Base-by-base conservation (phyloP, 2,329 filamentous ascomycete species). In the Hymenoscyphus occultus region DNA sequence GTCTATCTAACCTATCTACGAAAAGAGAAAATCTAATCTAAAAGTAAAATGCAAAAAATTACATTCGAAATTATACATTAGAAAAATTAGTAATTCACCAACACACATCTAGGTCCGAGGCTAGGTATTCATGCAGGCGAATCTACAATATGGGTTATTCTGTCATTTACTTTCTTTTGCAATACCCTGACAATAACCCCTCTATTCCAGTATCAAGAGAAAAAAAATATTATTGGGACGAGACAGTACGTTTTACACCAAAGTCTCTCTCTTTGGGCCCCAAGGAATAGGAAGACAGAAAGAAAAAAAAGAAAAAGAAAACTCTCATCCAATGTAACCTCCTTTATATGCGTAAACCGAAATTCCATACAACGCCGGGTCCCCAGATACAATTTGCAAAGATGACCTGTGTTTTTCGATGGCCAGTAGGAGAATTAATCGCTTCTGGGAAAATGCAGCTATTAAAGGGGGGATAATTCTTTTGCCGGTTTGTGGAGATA, bases 401-500 rank as follows among this genome's bases (percentile, higher is more conserved):
- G 5, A 32, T 39, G 31, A 28, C 56, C 32, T 39, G 56, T 32
- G 22, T 22, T 48, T 42, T 60, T 48, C 14, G 39, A 10, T 60
- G 59, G 59, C 59, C 40, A 22, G 35, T 32, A n/a, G 28, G 19
- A 31, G n/a, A 9, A 3, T 31, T 14, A 31, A 32, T 48, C 40
- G 59, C 59, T 45, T 60, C 59, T 60, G 59, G 48, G 31, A 42
- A 48, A 40, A 22, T 32, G 28, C 39, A 48, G 39, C 45, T 39
- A n/a, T 54, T 59, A 32, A 39, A 35, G 32, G 32, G 22, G 42
- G 60, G 19, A 32, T 28, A 57, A n/a, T 31, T 62, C 35, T 22
- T 56, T 28, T 59, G 62, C 59, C 32, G 48, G 22, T 22, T 42
- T 59, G 61, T 62, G 60, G 60, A 61, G 59, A 61, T 64, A 39